Conservation (phyloP, 108 stramenopile genomes). For the Cylindrotheca fusiformis region DNA sequence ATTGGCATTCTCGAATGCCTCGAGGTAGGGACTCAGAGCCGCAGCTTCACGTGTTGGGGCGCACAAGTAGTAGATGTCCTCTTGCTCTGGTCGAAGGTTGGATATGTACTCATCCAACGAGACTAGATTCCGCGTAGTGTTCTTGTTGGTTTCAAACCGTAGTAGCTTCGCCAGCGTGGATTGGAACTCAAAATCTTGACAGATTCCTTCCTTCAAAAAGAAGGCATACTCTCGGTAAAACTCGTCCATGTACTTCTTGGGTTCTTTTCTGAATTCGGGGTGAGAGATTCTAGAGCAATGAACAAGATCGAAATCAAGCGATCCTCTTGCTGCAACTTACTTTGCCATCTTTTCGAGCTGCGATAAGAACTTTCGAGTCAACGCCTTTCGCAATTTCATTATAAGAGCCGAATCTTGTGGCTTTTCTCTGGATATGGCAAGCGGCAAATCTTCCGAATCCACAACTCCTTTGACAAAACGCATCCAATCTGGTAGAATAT, state of each 20-base stretch:
- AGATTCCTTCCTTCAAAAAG: constrained; percentile 97
- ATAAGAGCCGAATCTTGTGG: constrained; percentile 95
- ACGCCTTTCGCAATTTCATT: constrained; percentile 80
- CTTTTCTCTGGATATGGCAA: constrained; percentile 94
- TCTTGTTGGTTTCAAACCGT: constrained; percentile 91
- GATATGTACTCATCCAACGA: constrained; percentile 96
- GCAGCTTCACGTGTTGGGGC: constrained; percentile 95
- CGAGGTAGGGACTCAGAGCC: constrained; percentile 93
- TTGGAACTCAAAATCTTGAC: constrained; percentile 89
- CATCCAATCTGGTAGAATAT: constrained; percentile 98
- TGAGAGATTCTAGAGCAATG: not conserved
- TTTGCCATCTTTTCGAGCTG: constrained; percentile 82
- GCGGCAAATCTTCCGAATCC: constrained; percentile 98
- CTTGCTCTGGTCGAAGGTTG: constrained; percentile 89
- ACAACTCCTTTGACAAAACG: constrained; percentile 95
- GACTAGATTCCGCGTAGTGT: constrained; percentile 67
- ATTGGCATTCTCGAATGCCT: constrained; percentile 89
- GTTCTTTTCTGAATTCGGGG: constrained; percentile 63
- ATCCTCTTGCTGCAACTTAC: constrained; percentile 30
- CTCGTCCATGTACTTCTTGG: constrained; percentile 82
- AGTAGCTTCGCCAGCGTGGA: constrained; percentile 90
- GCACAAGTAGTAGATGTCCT: constrained; percentile 96
- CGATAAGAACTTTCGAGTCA: constrained; percentile 87
- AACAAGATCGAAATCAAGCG: constrained; percentile 1
- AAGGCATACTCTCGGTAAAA: constrained; percentile 93